Conservation (phyloP, 345 rosid genomes). For the Punica granatum region DNA sequence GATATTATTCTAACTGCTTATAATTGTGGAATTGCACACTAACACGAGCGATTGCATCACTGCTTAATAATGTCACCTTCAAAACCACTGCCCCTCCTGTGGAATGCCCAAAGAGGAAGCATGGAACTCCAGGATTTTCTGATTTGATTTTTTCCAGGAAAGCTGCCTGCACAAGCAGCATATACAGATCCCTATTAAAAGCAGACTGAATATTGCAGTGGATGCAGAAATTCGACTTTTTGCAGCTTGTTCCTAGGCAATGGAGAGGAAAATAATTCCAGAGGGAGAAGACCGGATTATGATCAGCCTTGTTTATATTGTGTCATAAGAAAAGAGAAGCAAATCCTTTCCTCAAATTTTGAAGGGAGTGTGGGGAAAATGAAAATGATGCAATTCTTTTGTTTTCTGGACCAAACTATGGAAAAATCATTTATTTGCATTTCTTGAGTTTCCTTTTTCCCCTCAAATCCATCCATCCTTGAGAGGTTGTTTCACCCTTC, state of each 20-base stretch:
- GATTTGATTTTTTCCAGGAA: constrained; percentile 73
- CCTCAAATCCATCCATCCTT: neutral
- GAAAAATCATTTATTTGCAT: neutral
- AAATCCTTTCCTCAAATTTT: neutral
- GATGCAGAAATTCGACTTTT: neutral
- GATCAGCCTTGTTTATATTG: neutral
- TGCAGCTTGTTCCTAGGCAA: neutral
- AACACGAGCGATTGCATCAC: neutral
- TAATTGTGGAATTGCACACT: neutral
- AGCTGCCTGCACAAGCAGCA: constrained; percentile 41
- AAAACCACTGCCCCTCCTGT: constrained; percentile 98
- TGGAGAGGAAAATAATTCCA: neutral
- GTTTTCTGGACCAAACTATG: neutral
- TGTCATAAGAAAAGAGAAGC: neutral
- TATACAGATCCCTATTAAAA: neutral
- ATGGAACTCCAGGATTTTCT: constrained; percentile 78
- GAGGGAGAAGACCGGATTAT: neutral
- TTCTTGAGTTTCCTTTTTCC: neutral
- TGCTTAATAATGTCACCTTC: constrained; percentile 40
- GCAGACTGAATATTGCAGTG: neutral
- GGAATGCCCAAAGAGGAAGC: constrained; percentile 97
- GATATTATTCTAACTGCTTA: neutral
- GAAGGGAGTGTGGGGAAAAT: neutral
- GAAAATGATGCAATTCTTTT: neutral
- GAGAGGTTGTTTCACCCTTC: no score